Base-by-base conservation (phyloP, 2,329 filamentous ascomycete species). In the Cytospora paraplurivora region DNA sequence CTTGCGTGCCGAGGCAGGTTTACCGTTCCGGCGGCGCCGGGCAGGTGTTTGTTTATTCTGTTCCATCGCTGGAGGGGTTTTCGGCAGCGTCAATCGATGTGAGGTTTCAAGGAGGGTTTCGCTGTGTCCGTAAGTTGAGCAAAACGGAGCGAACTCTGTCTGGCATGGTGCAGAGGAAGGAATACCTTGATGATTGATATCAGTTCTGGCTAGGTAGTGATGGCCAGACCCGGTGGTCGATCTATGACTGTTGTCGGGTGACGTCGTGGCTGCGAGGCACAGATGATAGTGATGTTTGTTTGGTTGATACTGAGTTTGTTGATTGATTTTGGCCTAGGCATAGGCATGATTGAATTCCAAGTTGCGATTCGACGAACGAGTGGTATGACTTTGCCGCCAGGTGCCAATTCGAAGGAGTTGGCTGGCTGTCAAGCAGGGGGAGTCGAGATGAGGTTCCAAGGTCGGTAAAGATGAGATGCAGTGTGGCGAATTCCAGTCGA, bases 1-100 rank as follows among this genome's bases (percentile, higher is more conserved):
- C 72, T 83, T 86, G 65, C 80, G 80, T 12, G 75, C 75, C 17
- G 79, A 70, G 19, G 74, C 68, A 67, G 69, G 72, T 68, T 79
- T 72, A 67, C 75, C 73, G 64, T 78, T 73, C 71, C 75, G 69
- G 71, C 77, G 72, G 71, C 80, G 76, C 68, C 78, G 71, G 66
- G 72, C 76, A 50, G 77, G 76, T 57, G 77, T 76, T 59, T 73
- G 75, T 70, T 74, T 69, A 51, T 63, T 70, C 63, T 72, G 72
- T 67, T 76, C 71, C 77, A 79, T 79, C 52, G 38, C 73, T 63
- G 37, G 41, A 34, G 41, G 56, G 21, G 15, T 38, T 38, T 47
- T 51, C 32, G 53, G 50, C 35, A 27, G 34, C 37, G 58, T 11
- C 38, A 21, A 47, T 47, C 19, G 44, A 33, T 38, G 47, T 33